These are phyloP conservation scores for Salix brachista DNA, from an alignment of 345 rosid species.

Conservation along the genomic window DNA sequence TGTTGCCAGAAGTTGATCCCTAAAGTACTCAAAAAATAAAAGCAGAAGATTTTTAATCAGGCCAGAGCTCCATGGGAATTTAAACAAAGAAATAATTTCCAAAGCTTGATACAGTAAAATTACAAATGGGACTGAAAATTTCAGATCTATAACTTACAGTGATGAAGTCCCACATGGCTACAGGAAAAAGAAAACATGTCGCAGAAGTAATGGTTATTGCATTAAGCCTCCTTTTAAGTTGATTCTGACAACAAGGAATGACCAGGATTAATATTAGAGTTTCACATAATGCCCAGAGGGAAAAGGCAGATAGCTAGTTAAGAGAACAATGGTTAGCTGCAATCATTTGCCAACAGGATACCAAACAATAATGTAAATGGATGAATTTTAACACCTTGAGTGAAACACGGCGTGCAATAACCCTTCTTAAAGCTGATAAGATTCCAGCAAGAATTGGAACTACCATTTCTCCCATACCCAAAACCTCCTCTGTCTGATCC, in stretches of 20 bases:
- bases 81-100: not conserved
- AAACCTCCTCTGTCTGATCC: slow-evolving; percentile 44
- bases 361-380: not conserved
- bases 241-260: slow-evolving; percentile 50
- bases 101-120: not conserved
- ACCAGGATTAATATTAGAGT: not conserved
- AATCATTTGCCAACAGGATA: slow-evolving; percentile 2
- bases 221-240: slow-evolving; percentile 83
- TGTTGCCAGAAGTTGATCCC: slow-evolving; percentile 66
- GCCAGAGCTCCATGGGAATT: slow-evolving; percentile 1
- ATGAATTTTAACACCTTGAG: slow-evolving; percentile 57
- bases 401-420: slow-evolving; percentile 90
- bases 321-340: not conserved
- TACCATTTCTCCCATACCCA: slow-evolving; percentile 72
- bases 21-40: slow-evolving; percentile 32
- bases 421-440: slow-evolving; percentile 88
- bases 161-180: slow-evolving; percentile 97
- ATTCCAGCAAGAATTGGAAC: slow-evolving; percentile 90
- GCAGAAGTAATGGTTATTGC: slow-evolving; percentile 85
- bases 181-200: slow-evolving; percentile 87
- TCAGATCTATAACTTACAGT: slow-evolving; percentile 47
- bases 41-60: slow-evolving; percentile 17
- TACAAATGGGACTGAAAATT: not conserved
- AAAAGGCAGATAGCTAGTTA: not conserved
- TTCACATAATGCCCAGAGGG: too few species aligned